These are phyloP conservation scores for Ricinus communis DNA, from an alignment of 345 rosid species.

Conservation along the genomic window DNA sequence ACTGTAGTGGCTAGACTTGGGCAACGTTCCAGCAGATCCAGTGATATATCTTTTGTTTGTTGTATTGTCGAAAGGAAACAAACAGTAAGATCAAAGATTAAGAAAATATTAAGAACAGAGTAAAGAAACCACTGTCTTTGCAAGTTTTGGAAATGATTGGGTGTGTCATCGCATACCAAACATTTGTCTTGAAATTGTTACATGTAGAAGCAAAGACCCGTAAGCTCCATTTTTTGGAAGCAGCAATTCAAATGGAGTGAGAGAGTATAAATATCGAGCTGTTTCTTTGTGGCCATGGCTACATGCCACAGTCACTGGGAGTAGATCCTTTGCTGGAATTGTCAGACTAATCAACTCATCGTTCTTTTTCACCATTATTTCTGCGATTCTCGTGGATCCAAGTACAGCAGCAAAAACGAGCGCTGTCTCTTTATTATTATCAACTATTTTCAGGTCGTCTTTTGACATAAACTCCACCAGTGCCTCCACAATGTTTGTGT, in stretches of 20 bases:
- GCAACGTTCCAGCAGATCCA: background rate
- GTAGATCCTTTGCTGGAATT: accelerated
- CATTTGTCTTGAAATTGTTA: background rate
- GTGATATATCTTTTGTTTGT: background rate
- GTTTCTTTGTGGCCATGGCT: background rate
- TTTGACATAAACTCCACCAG: background rate
- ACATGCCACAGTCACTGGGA: background rate
- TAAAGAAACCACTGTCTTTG: too few relatives aligned
- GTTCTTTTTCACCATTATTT: background rate
- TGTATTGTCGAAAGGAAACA: too few relatives aligned
- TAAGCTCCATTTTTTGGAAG: background rate
- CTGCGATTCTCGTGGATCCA: background rate
- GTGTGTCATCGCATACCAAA: background rate
- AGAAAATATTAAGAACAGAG: too few relatives aligned
- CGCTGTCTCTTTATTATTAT: background rate
- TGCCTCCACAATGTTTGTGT: background rate
- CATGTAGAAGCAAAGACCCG: background rate
- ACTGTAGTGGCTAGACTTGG: background rate
- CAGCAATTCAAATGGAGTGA: background rate
- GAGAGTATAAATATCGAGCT: background rate
- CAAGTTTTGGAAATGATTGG: too few relatives aligned
- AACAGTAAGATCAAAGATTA: too few relatives aligned
- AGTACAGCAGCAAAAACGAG: background rate
- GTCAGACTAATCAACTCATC: background rate
- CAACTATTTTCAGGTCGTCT: background rate